phyloP scores from a whole-genome alignment of 192 early-diverging fungal genomes.

The Kickxella alabastrina region DNA sequence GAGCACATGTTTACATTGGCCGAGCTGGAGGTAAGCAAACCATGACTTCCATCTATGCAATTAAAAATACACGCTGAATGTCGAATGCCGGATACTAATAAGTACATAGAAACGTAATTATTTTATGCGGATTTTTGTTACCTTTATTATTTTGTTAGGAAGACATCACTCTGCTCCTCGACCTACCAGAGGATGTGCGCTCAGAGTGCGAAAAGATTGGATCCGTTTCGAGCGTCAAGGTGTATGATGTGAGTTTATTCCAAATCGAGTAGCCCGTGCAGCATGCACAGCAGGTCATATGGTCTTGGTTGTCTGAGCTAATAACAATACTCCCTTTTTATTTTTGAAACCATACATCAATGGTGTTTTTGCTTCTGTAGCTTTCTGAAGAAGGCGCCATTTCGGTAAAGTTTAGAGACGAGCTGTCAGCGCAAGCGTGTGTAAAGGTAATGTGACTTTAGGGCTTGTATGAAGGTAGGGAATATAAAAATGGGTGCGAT shows the following conservation, averaged over 20 bases:
- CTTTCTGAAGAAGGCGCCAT: constrained; percentile 77
- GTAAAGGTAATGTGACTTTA: constrained; percentile 66
- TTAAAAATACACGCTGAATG: no score
- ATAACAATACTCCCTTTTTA: background rate
- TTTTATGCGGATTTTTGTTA: background rate
- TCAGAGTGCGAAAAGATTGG: constrained; percentile 91
- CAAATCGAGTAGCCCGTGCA: no score
- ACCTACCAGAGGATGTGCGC: constrained; percentile 91
- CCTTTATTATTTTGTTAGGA: constrained; percentile 42
- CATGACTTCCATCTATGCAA: no score
- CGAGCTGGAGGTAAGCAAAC: constrained; percentile 75
- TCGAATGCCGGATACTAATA: no score
- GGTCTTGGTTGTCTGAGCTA: no score
- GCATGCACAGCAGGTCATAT: no score
- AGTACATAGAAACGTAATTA: no score
- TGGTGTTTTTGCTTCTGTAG: no score
- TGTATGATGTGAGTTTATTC: constrained; percentile 88
- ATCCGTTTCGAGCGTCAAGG: constrained; percentile 87
- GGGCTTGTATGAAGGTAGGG: no score
- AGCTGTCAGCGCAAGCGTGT: constrained; percentile 73
- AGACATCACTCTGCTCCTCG: constrained; percentile 81
- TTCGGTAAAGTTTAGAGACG: constrained; percentile 83
- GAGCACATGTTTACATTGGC: constrained; percentile 91
- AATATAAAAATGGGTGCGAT: background rate
- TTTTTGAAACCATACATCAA: background rate